Percentiles rank a stretch among this genome's conserved stretches.
Evolutionary conservation across 2,329 filamentous ascomycete genomes (phyloP).

Genomic region (Hymenoscyphus fraxineus): DNA sequence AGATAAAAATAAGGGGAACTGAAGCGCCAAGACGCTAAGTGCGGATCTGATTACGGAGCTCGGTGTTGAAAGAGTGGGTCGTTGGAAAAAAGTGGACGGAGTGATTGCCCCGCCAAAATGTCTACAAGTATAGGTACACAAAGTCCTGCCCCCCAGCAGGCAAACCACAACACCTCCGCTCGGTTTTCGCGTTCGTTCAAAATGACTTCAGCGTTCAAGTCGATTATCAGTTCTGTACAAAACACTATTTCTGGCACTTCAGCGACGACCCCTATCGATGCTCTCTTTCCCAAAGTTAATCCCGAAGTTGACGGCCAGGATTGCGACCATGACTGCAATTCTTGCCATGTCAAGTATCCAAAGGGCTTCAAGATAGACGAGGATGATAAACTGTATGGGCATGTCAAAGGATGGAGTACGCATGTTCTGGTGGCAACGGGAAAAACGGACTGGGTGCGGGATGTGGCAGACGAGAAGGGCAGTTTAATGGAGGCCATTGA

Average conservation of each 20-base stretch:
- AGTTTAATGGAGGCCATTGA: slow-evolving; percentile 77
- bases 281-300: slow-evolving; percentile 70
- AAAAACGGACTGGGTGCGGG: slow-evolving; percentile 89
- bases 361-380: slow-evolving; percentile 69
- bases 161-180: background rate
- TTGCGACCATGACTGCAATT: slow-evolving; percentile 81
- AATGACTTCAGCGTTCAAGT: slow-evolving; percentile 31
- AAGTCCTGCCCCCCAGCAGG: background rate
- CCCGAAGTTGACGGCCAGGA: slow-evolving; percentile 81
- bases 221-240: slow-evolving; percentile 26
- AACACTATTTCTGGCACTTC: slow-evolving; percentile 28
- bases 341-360: slow-evolving; percentile 76
- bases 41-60: slow-evolving; percentile 18
- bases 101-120: slow-evolving; percentile 13
- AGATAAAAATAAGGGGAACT: background rate
- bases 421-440: slow-evolving; percentile 93
- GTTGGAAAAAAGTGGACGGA: background rate
- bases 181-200: background rate
- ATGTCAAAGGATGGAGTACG: slow-evolving; percentile 81
- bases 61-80: background rate
- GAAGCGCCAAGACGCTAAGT: background rate
- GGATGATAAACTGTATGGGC: slow-evolving; percentile 75
- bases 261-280: slow-evolving; percentile 21
- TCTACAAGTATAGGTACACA: slow-evolving; percentile 12
- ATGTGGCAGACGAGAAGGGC: slow-evolving; percentile 83